Evolutionary conservation across 192 early-diverging fungal genomes (phyloP).

Genomic region (Chytriomyces sp.): DNA sequence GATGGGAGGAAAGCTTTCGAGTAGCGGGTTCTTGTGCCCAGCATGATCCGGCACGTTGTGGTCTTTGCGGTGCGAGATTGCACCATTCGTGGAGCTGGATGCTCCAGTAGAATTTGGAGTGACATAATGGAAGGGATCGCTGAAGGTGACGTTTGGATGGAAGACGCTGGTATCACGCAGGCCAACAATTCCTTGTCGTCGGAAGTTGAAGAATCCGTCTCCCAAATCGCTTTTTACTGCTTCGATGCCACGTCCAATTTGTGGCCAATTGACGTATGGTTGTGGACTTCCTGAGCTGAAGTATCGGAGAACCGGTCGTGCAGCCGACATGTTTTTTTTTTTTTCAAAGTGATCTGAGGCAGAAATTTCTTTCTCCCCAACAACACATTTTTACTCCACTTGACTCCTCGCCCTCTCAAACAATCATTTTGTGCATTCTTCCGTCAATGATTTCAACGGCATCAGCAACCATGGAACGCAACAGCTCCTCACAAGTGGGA

Average conservation of each 20-base stretch:
- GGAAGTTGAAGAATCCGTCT: neutral
- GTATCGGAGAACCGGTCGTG: too few relatives aligned
- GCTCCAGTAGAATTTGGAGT: neutral
- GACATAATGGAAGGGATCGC: conserved; percentile 19
- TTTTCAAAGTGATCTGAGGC: too few relatives aligned
- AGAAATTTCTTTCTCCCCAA: too few relatives aligned
- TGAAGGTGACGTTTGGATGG: conserved; percentile 16
- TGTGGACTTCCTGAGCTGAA: too few relatives aligned
- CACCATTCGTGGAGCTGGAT: neutral
- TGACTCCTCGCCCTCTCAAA: too few relatives aligned
- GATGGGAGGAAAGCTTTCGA: conserved; percentile 1
- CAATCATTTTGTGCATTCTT: too few relatives aligned
- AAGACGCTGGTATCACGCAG: conserved; percentile 1
- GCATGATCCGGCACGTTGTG: neutral
- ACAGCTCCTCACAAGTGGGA: conserved; percentile 67
- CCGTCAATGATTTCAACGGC: conserved; percentile 37
- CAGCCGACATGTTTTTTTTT: too few relatives aligned
- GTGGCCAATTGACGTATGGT: conserved; percentile 15
- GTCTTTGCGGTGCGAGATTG: neutral
- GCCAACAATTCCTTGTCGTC: neutral
- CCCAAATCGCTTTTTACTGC: conserved; percentile 9
- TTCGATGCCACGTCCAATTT: conserved; percentile 28
- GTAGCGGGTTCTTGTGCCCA: neutral
- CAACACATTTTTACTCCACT: too few relatives aligned
- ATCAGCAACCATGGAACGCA: conserved; percentile 54